Evolutionary conservation across 768 basidiomycete species (phyloP), one percentile per base, ranked within the genome.

Genomic region (Boletus speciosus): DNA sequence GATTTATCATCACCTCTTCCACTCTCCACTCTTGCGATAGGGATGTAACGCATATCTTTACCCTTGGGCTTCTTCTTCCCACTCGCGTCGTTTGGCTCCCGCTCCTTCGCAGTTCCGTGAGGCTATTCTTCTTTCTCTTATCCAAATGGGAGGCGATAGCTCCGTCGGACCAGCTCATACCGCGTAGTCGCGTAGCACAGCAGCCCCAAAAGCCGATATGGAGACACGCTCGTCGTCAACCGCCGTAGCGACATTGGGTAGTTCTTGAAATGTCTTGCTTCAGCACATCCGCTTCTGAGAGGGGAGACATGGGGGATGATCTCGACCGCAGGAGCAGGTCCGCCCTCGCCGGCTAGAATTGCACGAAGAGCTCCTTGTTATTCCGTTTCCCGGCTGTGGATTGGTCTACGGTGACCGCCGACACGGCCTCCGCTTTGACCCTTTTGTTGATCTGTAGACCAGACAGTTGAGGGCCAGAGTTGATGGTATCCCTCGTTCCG

Each of bases 101-200:
- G 79, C 62, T 95, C 89, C 66, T 97, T 98, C 3, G 97, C 97
- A 94, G 87, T 61, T 92, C 83, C 2, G 82, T 77, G 14, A 84
- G 67, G 3, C 84, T 88, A 55, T 81, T 75, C 48, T 71, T 70
- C 2, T 57, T 78, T 15, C 83, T 78, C 9, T 80, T 76, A 37
- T 81, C 84, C 41, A 41, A 52, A 41, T 81, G 76, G 23, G 84
- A 78, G 3, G 90, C 90, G 5, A 86, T 83, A 5, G 80, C 80
- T 1, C 90, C 88, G 36, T 89, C 85, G 56, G 90, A 90, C 93
- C 93, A 98, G 3, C 95, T 95, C 97, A 98, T 98, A 0, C 96
- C 96, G 42, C 94, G 81, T 5, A 97, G 77, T 61, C 96, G 42
- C 94, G 81, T 5, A 97, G 77, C 61, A 98, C 80, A 8, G 97